Evolutionary conservation across 805 yeast genomes (phyloP).

Genomic region (Candida orba): DNA sequence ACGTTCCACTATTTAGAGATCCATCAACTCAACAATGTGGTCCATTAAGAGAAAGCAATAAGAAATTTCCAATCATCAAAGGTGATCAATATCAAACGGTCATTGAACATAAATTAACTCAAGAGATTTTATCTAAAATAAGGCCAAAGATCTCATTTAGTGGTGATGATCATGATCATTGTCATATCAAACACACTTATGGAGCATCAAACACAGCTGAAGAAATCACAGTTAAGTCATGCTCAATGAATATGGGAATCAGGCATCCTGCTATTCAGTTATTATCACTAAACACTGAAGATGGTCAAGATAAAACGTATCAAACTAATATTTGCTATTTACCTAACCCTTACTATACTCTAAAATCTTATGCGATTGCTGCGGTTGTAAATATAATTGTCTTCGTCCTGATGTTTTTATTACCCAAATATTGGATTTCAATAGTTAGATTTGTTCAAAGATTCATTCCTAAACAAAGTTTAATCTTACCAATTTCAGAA

Average conservation of each 20-base stretch:
- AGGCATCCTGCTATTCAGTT: slow-evolving; percentile 80
- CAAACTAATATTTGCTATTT: slow-evolving; percentile 47
- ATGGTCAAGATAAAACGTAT: slow-evolving; percentile 20
- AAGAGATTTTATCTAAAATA: slow-evolving; percentile 48
- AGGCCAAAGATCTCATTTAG: slow-evolving; percentile 69
- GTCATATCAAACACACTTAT: slow-evolving; percentile 58
- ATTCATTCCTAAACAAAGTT: not conserved
- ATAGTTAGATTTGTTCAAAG: slow-evolving; percentile 3
- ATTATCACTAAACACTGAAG: slow-evolving; percentile 46
- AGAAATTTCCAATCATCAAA: slow-evolving; percentile 55
- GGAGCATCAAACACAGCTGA: slow-evolving; percentile 32
- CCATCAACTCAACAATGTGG: slow-evolving; percentile 66
- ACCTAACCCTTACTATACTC: slow-evolving; percentile 45
- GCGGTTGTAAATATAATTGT: slow-evolving; percentile 16
- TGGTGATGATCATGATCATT: slow-evolving; percentile 97
- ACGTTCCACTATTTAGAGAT: slow-evolving; percentile 80
- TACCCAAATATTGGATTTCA: slow-evolving; percentile 24
- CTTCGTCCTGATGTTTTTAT: slow-evolving; percentile 21
- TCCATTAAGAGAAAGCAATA: slow-evolving; percentile 59
- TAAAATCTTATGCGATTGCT: slow-evolving; percentile 28
- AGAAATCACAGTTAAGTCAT: slow-evolving; percentile 83
- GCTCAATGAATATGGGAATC: slow-evolving; percentile 92
- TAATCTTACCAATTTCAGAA: slow-evolving; percentile 18
- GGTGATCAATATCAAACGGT: slow-evolving; percentile 92
- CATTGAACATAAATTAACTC: slow-evolving; percentile 53